A percentile compares a stretch with the other conserved stretches of the same genome.
Conservation (phyloP, 345 rosid genomes). For the Acer saccharum region DNA sequence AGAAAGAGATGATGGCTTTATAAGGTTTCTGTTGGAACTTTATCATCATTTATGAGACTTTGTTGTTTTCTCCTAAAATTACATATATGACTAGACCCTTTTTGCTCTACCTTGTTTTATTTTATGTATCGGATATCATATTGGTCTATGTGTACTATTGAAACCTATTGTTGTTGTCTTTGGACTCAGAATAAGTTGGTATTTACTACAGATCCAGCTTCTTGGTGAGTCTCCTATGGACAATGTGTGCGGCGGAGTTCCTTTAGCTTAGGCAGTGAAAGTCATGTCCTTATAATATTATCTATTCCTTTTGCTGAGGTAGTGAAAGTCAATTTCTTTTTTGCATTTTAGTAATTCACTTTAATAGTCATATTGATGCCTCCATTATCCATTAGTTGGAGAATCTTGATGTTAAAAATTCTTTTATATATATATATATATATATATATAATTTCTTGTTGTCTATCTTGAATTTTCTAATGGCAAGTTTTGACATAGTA, state of each 20-base stretch:
- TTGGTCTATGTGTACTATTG: constrained; percentile 24
- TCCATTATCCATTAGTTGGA: background rate
- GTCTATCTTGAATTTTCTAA: background rate
- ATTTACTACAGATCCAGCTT: constrained; percentile 31
- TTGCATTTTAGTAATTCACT: background rate
- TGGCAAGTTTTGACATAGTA: background rate
- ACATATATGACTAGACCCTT: background rate
- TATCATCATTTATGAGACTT: background rate
- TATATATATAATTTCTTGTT: background rate
- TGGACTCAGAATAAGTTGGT: constrained; percentile 28
- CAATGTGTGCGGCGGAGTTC: constrained; percentile 12
- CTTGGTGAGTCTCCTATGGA: constrained; percentile 19
- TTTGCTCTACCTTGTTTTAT: background rate
- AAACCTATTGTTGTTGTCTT: constrained; percentile 1
- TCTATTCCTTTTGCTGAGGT: constrained; percentile 6
- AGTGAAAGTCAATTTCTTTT: background rate
- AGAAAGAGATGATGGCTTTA: constrained; percentile 48
- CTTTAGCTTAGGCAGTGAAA: constrained; percentile 11
- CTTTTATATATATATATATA: too few relatives aligned
- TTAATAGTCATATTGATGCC: background rate
- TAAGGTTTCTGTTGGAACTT: constrained; percentile 26
- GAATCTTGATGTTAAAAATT: background rate
- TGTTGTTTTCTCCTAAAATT: constrained; percentile 4
- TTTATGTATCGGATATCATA: constrained; percentile 15
- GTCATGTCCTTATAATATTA: constrained; percentile 7